Evolutionary conservation across 2,329 filamentous ascomycete genomes (phyloP).

Genomic region (Aspergillus glaucus): DNA sequence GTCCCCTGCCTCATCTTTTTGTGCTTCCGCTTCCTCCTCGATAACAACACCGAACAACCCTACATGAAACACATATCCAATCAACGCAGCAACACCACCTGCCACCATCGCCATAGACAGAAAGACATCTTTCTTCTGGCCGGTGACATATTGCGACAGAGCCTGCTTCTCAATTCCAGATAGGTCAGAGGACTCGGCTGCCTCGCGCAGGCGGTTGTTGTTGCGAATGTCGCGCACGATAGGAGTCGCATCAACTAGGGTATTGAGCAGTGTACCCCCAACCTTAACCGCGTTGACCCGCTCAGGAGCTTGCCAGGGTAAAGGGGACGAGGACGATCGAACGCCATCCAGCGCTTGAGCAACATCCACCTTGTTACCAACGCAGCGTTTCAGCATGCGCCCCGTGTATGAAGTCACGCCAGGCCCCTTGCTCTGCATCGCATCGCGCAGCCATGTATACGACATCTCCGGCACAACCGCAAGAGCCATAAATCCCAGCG

Average conservation of each 20-base stretch:
- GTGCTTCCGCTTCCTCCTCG: slow-evolving; percentile 5
- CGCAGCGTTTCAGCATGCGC: slow-evolving; percentile 32
- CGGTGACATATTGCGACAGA: slow-evolving; percentile 18
- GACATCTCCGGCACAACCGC: slow-evolving; percentile 60
- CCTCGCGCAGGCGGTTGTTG: slow-evolving; percentile 32
- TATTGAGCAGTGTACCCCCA: slow-evolving; percentile 29
- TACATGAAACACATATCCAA: slow-evolving; percentile 31
- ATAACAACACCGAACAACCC: slow-evolving; percentile 18
- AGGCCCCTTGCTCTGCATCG: slow-evolving; percentile 47
- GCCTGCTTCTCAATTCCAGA: slow-evolving; percentile 19
- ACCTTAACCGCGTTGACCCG: slow-evolving; percentile 26
- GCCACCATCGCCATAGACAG: slow-evolving; percentile 31
- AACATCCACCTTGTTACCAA: slow-evolving; percentile 23
- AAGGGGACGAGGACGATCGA: slow-evolving; percentile 4
- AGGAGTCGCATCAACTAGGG: slow-evolving; percentile 31
- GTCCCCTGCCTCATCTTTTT: slow-evolving; percentile 10
- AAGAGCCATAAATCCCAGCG: slow-evolving; percentile 70
- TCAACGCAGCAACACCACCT: slow-evolving; percentile 28
- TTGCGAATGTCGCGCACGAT: slow-evolving; percentile 31
- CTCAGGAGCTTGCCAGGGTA: slow-evolving; percentile 33
- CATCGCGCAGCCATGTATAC: slow-evolving; percentile 56
- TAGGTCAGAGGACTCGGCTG: slow-evolving; percentile 20
- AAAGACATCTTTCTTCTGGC: slow-evolving; percentile 28
- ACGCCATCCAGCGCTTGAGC: slow-evolving; percentile 18
- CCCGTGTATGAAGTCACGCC: slow-evolving; percentile 41